Evolutionary conservation across 768 basidiomycete genomes (phyloP), one percentile per base, ranked within the genome.

Genomic region (Lyophyllum decastes): DNA sequence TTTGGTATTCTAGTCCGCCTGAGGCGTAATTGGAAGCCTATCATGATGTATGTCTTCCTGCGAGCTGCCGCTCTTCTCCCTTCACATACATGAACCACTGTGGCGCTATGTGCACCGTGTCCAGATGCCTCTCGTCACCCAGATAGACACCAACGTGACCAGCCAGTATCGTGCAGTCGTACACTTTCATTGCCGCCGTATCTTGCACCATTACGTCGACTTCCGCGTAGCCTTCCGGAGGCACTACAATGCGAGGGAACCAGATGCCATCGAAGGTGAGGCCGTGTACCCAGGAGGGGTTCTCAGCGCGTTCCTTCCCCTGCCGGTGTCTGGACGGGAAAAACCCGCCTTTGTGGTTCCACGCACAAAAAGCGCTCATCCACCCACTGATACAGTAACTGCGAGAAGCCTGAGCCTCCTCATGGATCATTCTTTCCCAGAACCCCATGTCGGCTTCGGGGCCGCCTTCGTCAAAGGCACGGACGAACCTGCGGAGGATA

Each of bases 301-400:
- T 14, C 19, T 10, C 11, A 17, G 43, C 7, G 16, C 35, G 14
- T 38, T 38, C 4, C 9, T 14, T 14, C 35, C 43, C 44, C 34
- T 34, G 25, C 21, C 14, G 27, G 2, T 26, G 14, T 24, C 24
- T 40, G n/a, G 21, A 11, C n/a, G n/a, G 16, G n/a, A 44, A 43
- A 17, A 34, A 47, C 4, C 11, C 22, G 8, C 49, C 38, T 17
- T 48, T n/a, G 9, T 21, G 19, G 2, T 52, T 26, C 54, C 49
- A 68, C 62, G 71, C 41, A 68, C 69, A 73, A 49, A 78, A 78
- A 17, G 72, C 71, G 21, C 68, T 71, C 50, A 77, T 72, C 77
- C 76, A 77, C 0, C 76, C 78, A 2, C 71, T 70, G n/a, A 79
- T 53, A 72, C 11, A 63, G 59, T 11, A 33, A 5, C 1, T 68